Percentiles rank a stretch among this genome's conserved stretches.
Conservation (phyloP, 805 yeast species). For the Candida sakaeoensis region DNA sequence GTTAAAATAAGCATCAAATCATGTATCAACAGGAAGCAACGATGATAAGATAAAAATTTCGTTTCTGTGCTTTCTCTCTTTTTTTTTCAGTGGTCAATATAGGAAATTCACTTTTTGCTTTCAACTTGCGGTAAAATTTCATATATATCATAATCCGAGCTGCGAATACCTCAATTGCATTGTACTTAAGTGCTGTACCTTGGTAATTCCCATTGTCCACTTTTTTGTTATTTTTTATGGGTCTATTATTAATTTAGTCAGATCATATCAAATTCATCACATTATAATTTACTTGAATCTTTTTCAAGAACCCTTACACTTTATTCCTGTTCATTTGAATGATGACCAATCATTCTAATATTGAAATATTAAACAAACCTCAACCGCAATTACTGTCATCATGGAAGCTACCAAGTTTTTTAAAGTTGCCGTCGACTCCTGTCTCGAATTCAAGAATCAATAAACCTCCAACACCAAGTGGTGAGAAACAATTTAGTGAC, state of each 20-base stretch:
- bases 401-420: constrained; percentile 6
- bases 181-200: no score
- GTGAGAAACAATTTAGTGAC: neutral
- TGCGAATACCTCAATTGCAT: no score
- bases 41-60: neutral
- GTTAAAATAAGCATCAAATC: constrained; percentile 5
- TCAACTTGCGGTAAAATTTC: no score
- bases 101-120: no score
- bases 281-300: neutral
- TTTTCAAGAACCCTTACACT: no score
- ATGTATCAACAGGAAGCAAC: neutral
- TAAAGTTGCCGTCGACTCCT: constrained; percentile 4
- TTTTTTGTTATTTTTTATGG: constrained; percentile 3
- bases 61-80: no score
- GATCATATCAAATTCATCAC: neutral
- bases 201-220: neutral
- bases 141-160: no score
- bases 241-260: neutral
- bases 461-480: neutral
- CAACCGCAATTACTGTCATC: neutral
- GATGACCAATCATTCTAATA: constrained; percentile 1
- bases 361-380: neutral
- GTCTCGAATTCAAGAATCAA: neutral
- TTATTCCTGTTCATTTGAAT: no score
- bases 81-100: no score